Conservation (phyloP, 2,329 filamentous ascomycete species). For the Sclerotinia borealis region DNA sequence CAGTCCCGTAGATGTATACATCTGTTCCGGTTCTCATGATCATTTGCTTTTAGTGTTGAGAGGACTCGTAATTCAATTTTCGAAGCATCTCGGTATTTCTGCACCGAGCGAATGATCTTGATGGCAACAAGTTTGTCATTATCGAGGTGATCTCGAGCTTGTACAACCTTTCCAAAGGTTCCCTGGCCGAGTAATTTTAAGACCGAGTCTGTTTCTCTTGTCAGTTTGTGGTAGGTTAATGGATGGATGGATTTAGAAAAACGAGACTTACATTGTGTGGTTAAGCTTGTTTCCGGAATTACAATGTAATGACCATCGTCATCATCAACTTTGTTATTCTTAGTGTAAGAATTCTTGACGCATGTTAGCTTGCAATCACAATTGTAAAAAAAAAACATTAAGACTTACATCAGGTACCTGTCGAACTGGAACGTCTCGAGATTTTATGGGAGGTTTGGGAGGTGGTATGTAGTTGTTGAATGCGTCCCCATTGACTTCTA, state of each 20-base stretch:
- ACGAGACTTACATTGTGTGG: slow-evolving; percentile 79
- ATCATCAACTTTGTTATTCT: slow-evolving; percentile 77
- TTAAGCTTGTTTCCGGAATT: slow-evolving; percentile 76
- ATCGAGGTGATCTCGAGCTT: slow-evolving; percentile 70
- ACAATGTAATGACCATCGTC: slow-evolving; percentile 98
- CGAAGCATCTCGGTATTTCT: slow-evolving; percentile 95
- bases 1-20: slow-evolving; percentile 96
- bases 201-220: slow-evolving; percentile 63
- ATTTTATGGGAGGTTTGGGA: slow-evolving; percentile 83
- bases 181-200: slow-evolving; percentile 87
- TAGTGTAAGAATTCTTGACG: slow-evolving; percentile 38
- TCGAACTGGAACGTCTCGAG: slow-evolving; percentile 65
- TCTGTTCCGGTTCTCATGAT: slow-evolving; percentile 84
- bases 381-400: neutral
- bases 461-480: slow-evolving; percentile 80
- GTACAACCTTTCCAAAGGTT: slow-evolving; percentile 96
- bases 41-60: slow-evolving; percentile 86
- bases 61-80: slow-evolving; percentile 90
- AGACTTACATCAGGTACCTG: slow-evolving; percentile 56
- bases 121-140: slow-evolving; percentile 77
- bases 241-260: neutral
- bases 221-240: neutral
- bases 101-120: slow-evolving; percentile 96
- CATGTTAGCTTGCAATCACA: slow-evolving; percentile 14
- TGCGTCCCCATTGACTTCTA: slow-evolving; percentile 63